Conservation (phyloP, 1,284 basidiomycete species). For the Tremellales sp. region DNA sequence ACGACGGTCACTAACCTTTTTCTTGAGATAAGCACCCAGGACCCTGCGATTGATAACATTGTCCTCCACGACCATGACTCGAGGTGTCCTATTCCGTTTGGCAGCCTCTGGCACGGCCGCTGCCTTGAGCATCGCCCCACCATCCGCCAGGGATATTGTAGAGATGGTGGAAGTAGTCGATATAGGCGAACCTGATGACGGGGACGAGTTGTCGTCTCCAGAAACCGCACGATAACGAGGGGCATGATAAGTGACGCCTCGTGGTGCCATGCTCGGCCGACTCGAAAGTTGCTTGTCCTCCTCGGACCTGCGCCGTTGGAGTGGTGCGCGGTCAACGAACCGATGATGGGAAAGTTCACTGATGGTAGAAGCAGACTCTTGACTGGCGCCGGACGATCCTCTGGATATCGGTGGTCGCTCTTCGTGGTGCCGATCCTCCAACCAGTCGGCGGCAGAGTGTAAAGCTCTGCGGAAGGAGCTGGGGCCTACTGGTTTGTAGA, state of each 20-base stretch:
- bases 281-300: slow-evolving; percentile 29
- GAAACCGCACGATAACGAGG: slow-evolving; percentile 9
- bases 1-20: slow-evolving; percentile 58
- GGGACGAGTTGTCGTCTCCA: slow-evolving; percentile 17
- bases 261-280: slow-evolving; percentile 39
- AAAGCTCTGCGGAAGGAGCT: slow-evolving; percentile 66
- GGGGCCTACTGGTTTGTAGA: slow-evolving; percentile 88
- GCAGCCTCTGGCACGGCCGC: slow-evolving; percentile 32
- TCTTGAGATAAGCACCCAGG: slow-evolving; percentile 72
- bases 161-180: slow-evolving; percentile 48
- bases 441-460: slow-evolving; percentile 65
- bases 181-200: slow-evolving; percentile 32
- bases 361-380: slow-evolving; percentile 28
- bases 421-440: slow-evolving; percentile 29
- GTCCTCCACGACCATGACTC: slow-evolving; percentile 77
- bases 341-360: slow-evolving; percentile 20
- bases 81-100: slow-evolving; percentile 51
- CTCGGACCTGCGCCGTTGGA: slow-evolving; percentile 42
- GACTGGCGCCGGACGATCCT: slow-evolving; percentile 28
- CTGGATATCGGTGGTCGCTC: slow-evolving; percentile 31
- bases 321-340: slow-evolving; percentile 21
- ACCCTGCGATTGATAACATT: slow-evolving; percentile 57
- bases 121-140: slow-evolving; percentile 52
- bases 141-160: slow-evolving; percentile 50
- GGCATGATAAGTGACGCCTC: slow-evolving; percentile 41